These are phyloP conservation scores for Juglanconis juglandina DNA, from an alignment of 2,329 filamentous ascomycete species.

Conservation along the genomic window DNA sequence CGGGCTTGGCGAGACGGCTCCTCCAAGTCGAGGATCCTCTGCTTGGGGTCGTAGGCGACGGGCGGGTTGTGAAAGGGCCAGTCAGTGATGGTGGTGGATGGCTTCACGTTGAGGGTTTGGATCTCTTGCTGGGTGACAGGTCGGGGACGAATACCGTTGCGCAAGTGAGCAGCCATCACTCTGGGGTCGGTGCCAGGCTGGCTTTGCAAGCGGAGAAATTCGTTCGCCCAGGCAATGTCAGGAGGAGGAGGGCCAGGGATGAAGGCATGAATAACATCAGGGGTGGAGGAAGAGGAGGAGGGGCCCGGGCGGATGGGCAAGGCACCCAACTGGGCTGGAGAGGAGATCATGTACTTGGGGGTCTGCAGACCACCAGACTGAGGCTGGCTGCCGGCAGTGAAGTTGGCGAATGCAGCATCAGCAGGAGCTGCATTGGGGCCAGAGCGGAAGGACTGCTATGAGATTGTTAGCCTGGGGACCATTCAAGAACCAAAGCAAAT, in stretches of 20 bases:
- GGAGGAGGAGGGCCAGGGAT: background rate
- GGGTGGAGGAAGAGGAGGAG: background rate
- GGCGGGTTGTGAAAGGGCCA: too few relatives aligned
- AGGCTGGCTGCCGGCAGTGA: slow-evolving; percentile 1
- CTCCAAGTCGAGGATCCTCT: too few relatives aligned
- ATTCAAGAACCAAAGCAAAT: background rate
- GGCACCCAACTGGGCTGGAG: background rate
- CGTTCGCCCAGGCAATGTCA: background rate
- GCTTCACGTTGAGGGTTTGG: too few relatives aligned
- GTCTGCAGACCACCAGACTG: background rate
- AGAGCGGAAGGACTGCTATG: slow-evolving; percentile 4
- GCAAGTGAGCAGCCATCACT: background rate
- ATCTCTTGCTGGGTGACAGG: background rate
- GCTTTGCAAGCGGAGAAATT: background rate
- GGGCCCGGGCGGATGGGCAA: background rate
- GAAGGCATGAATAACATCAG: background rate
- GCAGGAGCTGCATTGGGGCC: slow-evolving; percentile 4
- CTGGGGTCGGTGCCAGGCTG: background rate
- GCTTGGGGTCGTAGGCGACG: too few relatives aligned
- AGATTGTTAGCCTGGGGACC: slow-evolving; percentile 19
- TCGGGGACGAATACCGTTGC: background rate
- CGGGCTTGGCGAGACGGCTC: background rate
- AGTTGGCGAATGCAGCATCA: slow-evolving; percentile 11
- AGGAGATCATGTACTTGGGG: too few relatives aligned
- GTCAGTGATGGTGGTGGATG: too few relatives aligned